Evolutionary conservation across 2,329 filamentous ascomycete species (phyloP).

Genomic region (Sarocladium strictum): DNA sequence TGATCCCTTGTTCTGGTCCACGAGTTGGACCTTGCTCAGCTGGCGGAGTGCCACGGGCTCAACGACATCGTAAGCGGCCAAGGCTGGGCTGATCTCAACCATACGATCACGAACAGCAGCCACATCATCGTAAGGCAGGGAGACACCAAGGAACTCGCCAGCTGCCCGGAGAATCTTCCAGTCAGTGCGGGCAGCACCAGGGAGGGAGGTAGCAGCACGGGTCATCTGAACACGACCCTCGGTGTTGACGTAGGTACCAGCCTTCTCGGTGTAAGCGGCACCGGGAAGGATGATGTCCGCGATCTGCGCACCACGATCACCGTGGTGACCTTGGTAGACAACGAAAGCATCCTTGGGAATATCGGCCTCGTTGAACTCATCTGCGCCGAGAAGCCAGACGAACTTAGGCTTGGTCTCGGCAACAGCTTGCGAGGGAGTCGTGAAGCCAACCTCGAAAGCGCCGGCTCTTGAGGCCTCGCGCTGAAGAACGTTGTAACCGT

Average conservation of each 20-base stretch:
- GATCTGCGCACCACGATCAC: conserved; percentile 85
- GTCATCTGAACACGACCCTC: conserved; percentile 95
- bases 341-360: conserved; percentile 96
- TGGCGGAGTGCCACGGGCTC: conserved; percentile 70
- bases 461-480: conserved; percentile 86
- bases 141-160: conserved; percentile 82
- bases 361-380: conserved; percentile 78
- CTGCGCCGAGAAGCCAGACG: conserved; percentile 91
- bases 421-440: conserved; percentile 73
- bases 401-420: conserved; percentile 88
- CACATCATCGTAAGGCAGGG: conserved; percentile 90
- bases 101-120: conserved; percentile 86
- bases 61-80: conserved; percentile 84
- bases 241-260: conserved; percentile 93
- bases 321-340: conserved; percentile 97
- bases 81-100: conserved; percentile 86
- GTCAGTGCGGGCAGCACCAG: conserved; percentile 86
- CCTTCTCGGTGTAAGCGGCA: conserved; percentile 95
- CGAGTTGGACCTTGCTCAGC: conserved; percentile 88
- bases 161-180: conserved; percentile 98
- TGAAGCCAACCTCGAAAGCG: conserved; percentile 94
- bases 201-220: conserved; percentile 79
- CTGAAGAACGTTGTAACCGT: conserved; percentile 95
- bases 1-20: conserved; percentile 90
- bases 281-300: conserved; percentile 92